A percentile compares a stretch with the other conserved stretches of the same genome.
phyloP scores from a whole-genome alignment of 495 filamentous ascomycete genomes.

The Penicilliopsis zonata region DNA sequence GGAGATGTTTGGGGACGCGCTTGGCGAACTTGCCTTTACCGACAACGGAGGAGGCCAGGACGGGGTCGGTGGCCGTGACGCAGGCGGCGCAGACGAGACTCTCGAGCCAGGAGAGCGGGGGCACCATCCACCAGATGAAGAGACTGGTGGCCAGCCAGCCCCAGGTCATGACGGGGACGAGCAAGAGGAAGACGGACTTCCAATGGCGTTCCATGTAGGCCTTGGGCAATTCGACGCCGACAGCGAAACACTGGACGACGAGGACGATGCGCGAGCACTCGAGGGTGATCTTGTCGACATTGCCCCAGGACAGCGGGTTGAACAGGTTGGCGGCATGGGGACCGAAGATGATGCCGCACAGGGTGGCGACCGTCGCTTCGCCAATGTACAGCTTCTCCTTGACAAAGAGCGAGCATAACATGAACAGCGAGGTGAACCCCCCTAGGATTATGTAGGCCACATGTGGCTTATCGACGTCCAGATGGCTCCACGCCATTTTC shows the following conservation, averaged over 20 bases:
- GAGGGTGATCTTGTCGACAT: conserved; percentile 86
- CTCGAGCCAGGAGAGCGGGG: conserved; percentile 73
- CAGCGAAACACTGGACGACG: conserved; percentile 98
- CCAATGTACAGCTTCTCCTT: conserved; percentile 99
- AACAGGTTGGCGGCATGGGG: conserved; percentile 90
- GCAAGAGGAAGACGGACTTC: conserved; percentile 78
- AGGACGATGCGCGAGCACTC: conserved; percentile 96
- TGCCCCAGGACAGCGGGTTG: conserved; percentile 77
- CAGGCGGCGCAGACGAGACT: conserved; percentile 80
- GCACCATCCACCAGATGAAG: conserved; percentile 95
- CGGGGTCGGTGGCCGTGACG: conserved; percentile 95
- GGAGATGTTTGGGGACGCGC: conserved; percentile 90
- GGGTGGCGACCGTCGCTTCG: conserved; percentile 91
- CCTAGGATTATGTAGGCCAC: conserved; percentile 97
- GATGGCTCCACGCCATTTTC: conserved; percentile 84
- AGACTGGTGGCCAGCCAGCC: conserved; percentile 92
- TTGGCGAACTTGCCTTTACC: conserved; percentile 99
- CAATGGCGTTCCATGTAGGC: conserved; percentile 97
- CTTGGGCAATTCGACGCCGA: conserved; percentile 96
- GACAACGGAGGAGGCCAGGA: conserved; percentile 93
- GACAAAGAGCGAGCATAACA: conserved; percentile 94
- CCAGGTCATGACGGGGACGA: conserved; percentile 94
- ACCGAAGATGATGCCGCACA: conserved; percentile 96
- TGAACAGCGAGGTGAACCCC: conserved; percentile 95
- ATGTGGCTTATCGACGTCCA: conserved; percentile 89